Conservation (phyloP, 169 alveolate species). For the Cryptosporidium parvum region DNA sequence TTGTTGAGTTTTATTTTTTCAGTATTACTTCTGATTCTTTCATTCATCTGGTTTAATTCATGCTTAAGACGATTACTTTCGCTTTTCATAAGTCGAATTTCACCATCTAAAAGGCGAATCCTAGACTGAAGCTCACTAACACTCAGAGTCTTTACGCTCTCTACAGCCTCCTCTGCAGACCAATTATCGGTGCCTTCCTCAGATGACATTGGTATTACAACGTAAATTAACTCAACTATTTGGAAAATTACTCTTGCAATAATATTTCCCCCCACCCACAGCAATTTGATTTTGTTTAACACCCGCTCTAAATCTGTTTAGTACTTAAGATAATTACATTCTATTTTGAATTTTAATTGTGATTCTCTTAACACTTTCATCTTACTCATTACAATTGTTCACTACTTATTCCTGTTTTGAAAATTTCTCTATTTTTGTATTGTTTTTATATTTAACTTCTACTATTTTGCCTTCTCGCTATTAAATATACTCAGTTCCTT, state of each 20-base stretch:
- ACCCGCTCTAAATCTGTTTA: conserved; percentile 46
- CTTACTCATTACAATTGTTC: neutral
- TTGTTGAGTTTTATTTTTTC: conserved; percentile 95
- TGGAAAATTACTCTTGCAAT: neutral
- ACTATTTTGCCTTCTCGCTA: neutral
- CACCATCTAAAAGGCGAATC: conserved; percentile 75
- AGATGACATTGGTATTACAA: conserved; percentile 24
- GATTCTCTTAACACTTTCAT: neutral
- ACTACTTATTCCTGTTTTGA: no score
- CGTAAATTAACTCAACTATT: neutral
- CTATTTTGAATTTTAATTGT: no score
- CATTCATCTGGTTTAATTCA: conserved; percentile 88
- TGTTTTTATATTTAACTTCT: neutral
- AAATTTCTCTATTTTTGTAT: neutral
- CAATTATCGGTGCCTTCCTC: conserved; percentile 52
- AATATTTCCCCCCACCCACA: conserved; percentile 31
- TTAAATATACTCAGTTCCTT: no score
- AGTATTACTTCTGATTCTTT: conserved; percentile 90
- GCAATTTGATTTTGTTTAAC: neutral
- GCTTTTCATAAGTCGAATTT: conserved; percentile 88
- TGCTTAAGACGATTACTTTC: conserved; percentile 90
- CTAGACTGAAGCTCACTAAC: conserved; percentile 54
- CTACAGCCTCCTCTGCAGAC: conserved; percentile 73
- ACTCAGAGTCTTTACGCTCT: conserved; percentile 50
- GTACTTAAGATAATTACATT: no score